These are phyloP conservation scores for Tetracentron sinense DNA, from an alignment of 164 flowering plant genomes.

Conservation along the genomic window DNA sequence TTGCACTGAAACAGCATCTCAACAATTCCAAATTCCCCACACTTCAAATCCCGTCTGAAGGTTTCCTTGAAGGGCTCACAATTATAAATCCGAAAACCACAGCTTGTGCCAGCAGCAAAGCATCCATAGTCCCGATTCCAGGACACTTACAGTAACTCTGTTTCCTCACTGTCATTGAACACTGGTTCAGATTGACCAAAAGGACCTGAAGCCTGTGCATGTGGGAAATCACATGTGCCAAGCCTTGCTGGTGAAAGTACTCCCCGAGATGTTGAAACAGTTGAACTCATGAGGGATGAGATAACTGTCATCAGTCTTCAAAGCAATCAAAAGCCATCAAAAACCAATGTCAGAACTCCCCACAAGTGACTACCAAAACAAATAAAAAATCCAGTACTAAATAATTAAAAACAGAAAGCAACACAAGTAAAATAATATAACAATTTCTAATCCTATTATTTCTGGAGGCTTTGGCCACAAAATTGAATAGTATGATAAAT, in stretches of 20 bases:
- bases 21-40: slow-evolving; percentile 50
- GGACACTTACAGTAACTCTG: slow-evolving; percentile 43
- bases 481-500: too few species aligned
- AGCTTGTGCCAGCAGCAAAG: slow-evolving; percentile 56
- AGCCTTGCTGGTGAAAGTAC: slow-evolving; percentile 20
- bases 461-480: too few species aligned
- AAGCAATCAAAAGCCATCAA: slow-evolving; percentile 16
- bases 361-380: not conserved
- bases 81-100: slow-evolving; percentile 55
- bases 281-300: slow-evolving; percentile 28
- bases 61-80: slow-evolving; percentile 60
- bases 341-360: not conserved
- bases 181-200: slow-evolving; percentile 28
- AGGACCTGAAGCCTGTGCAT: too few species aligned
- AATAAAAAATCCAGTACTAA: too few species aligned
- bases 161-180: slow-evolving; percentile 32
- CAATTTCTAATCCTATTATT: too few species aligned
- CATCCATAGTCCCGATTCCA: slow-evolving; percentile 68
- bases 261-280: slow-evolving; percentile 36
- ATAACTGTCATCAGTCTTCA: slow-evolving; percentile 9
- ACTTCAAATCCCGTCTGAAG: slow-evolving; percentile 50
- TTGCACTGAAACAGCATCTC: slow-evolving; percentile 56
- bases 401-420: too few species aligned
- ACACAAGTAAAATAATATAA: too few species aligned
- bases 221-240: slow-evolving; percentile 25